phyloP scores from a whole-genome alignment of 345 rosid genomes.

The Toxicodendron radicans region DNA sequence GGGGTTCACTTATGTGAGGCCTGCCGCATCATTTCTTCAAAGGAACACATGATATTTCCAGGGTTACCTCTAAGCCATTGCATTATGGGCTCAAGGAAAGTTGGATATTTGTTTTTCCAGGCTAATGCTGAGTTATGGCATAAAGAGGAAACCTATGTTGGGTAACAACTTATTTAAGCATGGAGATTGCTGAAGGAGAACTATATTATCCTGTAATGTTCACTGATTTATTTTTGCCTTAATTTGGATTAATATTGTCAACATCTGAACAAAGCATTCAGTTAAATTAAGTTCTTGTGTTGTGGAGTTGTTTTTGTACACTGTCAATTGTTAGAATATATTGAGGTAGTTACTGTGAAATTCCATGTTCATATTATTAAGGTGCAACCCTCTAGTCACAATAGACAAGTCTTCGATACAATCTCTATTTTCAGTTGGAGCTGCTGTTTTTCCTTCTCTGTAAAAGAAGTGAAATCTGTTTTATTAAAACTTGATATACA shows the following conservation, averaged over 20 bases:
- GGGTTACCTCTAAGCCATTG: not conserved
- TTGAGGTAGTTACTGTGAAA: no score
- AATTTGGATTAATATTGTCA: not conserved
- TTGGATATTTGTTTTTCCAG: not conserved
- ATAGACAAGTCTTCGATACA: no score
- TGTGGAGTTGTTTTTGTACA: not conserved
- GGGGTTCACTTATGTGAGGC: slow-evolving; percentile 45
- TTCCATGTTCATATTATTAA: no score
- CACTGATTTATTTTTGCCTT: no score
- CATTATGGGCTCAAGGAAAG: not conserved
- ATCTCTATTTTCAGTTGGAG: no score
- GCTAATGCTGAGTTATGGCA: not conserved
- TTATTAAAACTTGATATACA: not conserved
- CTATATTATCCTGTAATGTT: not conserved
- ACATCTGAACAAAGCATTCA: not conserved
- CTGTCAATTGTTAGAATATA: no score
- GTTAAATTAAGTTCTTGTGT: not conserved
- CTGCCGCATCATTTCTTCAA: slow-evolving; percentile 35
- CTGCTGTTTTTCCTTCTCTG: not conserved
- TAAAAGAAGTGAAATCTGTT: not conserved
- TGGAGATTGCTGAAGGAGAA: slow-evolving; percentile 12
- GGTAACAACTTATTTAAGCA: not conserved
- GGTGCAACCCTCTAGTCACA: no score
- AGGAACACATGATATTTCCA: slow-evolving; percentile 22
- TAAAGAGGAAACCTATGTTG: not conserved